Evolutionary conservation across 331 rosid genomes (phyloP), one percentile per base, ranked within the genome.

Genomic region (Rhamnella rubrinervis): DNA sequence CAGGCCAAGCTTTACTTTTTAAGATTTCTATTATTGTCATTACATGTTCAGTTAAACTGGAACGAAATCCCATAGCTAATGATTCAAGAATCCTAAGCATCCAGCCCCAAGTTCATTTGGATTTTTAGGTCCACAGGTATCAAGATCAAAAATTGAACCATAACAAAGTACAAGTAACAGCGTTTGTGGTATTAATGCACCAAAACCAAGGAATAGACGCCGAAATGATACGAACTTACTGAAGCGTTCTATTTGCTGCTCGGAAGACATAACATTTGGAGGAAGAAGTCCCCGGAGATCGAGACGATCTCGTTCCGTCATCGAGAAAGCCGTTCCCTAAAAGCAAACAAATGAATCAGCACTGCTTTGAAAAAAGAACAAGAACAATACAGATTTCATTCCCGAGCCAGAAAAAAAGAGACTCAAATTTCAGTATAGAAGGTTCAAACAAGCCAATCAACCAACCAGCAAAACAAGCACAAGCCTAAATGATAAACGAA

Each of bases 221-320:
- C 62, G 18, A 18, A 2, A 23, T 16, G 11, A 60, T 17, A 21
- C 23, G 15, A 52, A 75, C 99, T 78, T 84, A 95, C 99, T 95
- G 85, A 86, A 95, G 55, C 96, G 97, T 71, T 91, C 85, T 72
- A 95, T 91, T 79, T 95, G 97, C 84, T 89, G 92, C 38, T 91
- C 84, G 20, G 96, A 18, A 35, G 99, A 78, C 99, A 91, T 83
- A 14, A 95, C 96, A 78, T 89, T 95, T 11, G 99, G 99, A 58
- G 99, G 99, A 67, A 95, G 96, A 80, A 95, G 86, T 71, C 99
- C 99, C 16, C 99, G 88, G 59, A 95, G 96, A 91, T 95, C 99
- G 63, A 95, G 96, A 52, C 99, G 97, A 57, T 95, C 97, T 40
- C 99, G 87, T 71, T 95, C 99, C 11, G 99, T 95, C 80, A 89